These are phyloP conservation scores for Chaetoscypha palmicola DNA, from an alignment of 2,329 filamentous ascomycete species.

Conservation along the genomic window DNA sequence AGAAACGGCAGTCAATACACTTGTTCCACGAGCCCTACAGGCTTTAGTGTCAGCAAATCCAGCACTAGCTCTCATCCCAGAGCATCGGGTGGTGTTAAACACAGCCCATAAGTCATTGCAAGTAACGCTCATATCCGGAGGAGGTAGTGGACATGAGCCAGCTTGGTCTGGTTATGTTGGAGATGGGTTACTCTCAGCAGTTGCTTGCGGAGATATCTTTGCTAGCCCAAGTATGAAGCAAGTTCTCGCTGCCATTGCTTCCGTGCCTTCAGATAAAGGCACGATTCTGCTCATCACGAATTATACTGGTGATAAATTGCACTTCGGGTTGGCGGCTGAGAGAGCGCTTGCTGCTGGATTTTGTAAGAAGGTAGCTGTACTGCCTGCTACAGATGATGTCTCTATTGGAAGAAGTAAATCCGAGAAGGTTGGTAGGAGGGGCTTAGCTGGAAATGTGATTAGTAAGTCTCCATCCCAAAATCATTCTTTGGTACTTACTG, in stretches of 20 bases:
- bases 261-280: slow-evolving; percentile 47
- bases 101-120: slow-evolving; percentile 31
- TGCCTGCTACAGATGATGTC: slow-evolving; percentile 59
- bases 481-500: neutral
- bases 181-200: slow-evolving; percentile 51
- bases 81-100: slow-evolving; percentile 42
- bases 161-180: slow-evolving; percentile 60
- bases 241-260: slow-evolving; percentile 51
- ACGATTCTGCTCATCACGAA: slow-evolving; percentile 57
- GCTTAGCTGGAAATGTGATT: slow-evolving; percentile 54
- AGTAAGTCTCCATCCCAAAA: slow-evolving; percentile 22
- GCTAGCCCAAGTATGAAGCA: slow-evolving; percentile 57
- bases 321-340: slow-evolving; percentile 37
- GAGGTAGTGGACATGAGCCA: slow-evolving; percentile 33
- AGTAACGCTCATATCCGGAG: slow-evolving; percentile 25
- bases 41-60: slow-evolving; percentile 40
- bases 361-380: slow-evolving; percentile 38
- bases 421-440: slow-evolving; percentile 50
- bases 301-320: slow-evolving; percentile 39
- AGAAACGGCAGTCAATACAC: slow-evolving; percentile 37
- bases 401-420: slow-evolving; percentile 51
- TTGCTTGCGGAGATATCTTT: slow-evolving; percentile 56
- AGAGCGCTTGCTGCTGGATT: slow-evolving; percentile 39
- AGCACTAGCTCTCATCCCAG: slow-evolving; percentile 36
- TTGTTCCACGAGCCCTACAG: slow-evolving; percentile 42